Base-by-base conservation (phyloP, 345 rosid species). In the Cardamine resedifolia region DNA sequence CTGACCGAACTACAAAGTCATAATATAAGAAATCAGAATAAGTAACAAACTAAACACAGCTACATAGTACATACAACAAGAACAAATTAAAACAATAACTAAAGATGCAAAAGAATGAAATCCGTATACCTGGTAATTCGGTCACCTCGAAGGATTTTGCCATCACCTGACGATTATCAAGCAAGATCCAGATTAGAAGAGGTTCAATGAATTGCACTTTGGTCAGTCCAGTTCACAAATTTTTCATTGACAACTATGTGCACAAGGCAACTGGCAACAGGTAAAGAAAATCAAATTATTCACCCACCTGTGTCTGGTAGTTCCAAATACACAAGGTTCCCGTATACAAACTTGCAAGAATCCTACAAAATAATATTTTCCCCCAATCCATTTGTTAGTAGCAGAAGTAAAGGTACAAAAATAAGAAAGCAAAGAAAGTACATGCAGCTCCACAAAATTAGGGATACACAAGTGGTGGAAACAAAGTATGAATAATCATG, bases 141-240 rank as follows among this genome's bases (percentile, higher is more conserved):
- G 97, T 88, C 74, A 86, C 92, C 79, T 96, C 96, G 31, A 92
- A 86, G 18, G 97, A 90, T 72, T 92, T 96, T 47, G 90, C 92
- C 87, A 88, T 82, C 19, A 85, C 84, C 97, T 96, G 71, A 79
- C 55, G 34, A 70, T 14, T 36, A 57, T 34, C 61, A 70, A 58
- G 56, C 44, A 77, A 55, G 50, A 78, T 4, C 50, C 14, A 75
- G 36, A 75, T 79, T 18, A 77, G 30, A 28, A 38, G 15, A 18
- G 58, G 4, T 16, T 58, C 26, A 16, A 72, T 1, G 14, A 19
- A 48, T 48, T 49, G 4, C 34, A 68, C 18, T 31, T 8, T 19
- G 72, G 47, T 49, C 33, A 19, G 38, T 56, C 49, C 6, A 24
- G 34, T 21, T 58, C 20, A 47, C 16, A 23, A 23, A 38, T 1